These are phyloP conservation scores for Syzygium grande DNA, from an alignment of 345 rosid genomes.

Conservation along the genomic window DNA sequence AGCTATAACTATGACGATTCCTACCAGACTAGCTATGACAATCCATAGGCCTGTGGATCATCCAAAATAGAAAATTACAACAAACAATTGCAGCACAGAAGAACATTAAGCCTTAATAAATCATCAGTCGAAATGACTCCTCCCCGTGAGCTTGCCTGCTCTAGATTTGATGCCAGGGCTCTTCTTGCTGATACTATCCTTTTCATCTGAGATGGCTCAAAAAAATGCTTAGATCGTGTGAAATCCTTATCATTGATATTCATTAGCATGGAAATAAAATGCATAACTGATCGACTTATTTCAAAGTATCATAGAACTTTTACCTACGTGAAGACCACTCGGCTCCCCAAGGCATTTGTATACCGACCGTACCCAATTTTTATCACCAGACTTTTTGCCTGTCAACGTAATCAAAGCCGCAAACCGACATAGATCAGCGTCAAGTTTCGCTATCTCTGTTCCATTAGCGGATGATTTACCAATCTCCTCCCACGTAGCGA, in stretches of 20 bases:
- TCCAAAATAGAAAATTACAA: neutral
- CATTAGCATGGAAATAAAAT: neutral
- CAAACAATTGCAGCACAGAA: neutral
- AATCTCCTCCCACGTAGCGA: constrained; percentile 28
- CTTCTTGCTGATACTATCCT: neutral
- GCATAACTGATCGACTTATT: neutral
- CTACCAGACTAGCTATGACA: constrained; percentile 17
- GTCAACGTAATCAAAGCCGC: constrained; percentile 32
- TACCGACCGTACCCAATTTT: constrained; percentile 12
- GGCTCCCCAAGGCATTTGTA: constrained; percentile 29
- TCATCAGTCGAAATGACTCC: neutral
- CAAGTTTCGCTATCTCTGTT: neutral
- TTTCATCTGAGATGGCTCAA: neutral
- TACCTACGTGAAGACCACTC: constrained; percentile 13
- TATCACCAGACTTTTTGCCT: constrained; percentile 21
- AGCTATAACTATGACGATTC: constrained; percentile 9
- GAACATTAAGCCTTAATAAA: neutral
- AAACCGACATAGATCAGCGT: constrained; percentile 28
- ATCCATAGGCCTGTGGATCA: constrained; percentile 18
- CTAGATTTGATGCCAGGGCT: neutral
- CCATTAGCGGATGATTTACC: constrained; percentile 7
- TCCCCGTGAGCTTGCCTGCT: neutral
- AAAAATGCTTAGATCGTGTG: neutral
- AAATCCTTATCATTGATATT: neutral
- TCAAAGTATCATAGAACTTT: neutral